These are phyloP conservation scores for Cucurbita argyrosperma DNA, from an alignment of 306 rosid genomes.

Conservation along the genomic window DNA sequence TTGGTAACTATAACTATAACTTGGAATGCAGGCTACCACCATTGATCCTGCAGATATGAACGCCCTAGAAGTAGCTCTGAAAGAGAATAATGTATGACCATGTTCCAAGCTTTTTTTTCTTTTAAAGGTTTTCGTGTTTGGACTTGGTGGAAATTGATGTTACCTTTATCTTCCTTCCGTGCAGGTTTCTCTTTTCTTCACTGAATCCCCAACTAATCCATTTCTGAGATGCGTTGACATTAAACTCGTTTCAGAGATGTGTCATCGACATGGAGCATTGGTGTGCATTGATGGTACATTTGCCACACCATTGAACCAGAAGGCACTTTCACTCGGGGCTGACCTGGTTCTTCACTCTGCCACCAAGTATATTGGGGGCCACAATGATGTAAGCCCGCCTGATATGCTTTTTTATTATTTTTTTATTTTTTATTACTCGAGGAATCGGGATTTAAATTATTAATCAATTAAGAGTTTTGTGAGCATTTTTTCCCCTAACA, in stretches of 20 bases:
- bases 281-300: slow-evolving; percentile 93
- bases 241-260: slow-evolving; percentile 78
- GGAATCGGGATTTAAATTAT: background rate
- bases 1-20: slow-evolving; percentile 9
- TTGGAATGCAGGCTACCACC: slow-evolving; percentile 47
- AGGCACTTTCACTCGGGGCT: slow-evolving; percentile 82
- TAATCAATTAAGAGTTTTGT: background rate
- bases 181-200: slow-evolving; percentile 85
- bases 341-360: slow-evolving; percentile 79
- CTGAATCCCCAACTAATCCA: slow-evolving; percentile 97
- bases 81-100: slow-evolving; percentile 56
- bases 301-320: slow-evolving; percentile 93
- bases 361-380: slow-evolving; percentile 84
- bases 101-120: background rate
- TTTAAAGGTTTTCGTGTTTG: background rate
- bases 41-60: slow-evolving; percentile 77
- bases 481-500: background rate
- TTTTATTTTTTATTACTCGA: background rate
- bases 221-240: slow-evolving; percentile 90
- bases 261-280: slow-evolving; percentile 69
- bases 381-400: slow-evolving; percentile 62
- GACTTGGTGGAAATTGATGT: background rate
- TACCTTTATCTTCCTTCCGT: background rate
- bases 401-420: too few relatives aligned
- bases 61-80: slow-evolving; percentile 60